Evolutionary conservation across 2,329 filamentous ascomycete species (phyloP), one percentile per base, ranked within the genome.

Genomic region (Arthrobotrys entomopaga): DNA sequence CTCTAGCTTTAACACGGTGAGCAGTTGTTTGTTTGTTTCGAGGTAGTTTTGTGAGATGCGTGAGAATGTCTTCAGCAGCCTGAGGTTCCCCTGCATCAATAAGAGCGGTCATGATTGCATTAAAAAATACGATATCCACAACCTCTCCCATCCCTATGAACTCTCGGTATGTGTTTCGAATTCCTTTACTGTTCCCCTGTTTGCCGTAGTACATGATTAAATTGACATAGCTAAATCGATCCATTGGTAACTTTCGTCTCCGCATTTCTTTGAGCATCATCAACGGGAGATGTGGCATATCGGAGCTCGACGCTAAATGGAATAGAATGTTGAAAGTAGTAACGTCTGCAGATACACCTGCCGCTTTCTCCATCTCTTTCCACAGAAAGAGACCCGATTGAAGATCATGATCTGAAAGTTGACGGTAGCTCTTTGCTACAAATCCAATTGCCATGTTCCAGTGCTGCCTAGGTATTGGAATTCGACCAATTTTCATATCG

Each of bases 271-370:
- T 85, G 78, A 93, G 88, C 10, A 98, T 87, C 83, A 92, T 91
- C 78, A 97, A 91, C 2, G 93, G 93, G 20, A 98, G 86, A 0
- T 85, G 84, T 77, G 91, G 96, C 79, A 96, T 95, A 43, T 91
- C 91, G 0, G 92, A 88, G 81, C 95, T 96, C 77, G 92, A 87
- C 0, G 95, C 92, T 10, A 92, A 87, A 79, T 97, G 91, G 78
- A 97, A 97, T 11, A 99, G 85, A 53, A 97, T 90, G 80, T 95
- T 97, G 82, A 99, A 96, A 0, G 94, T 96, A n/a, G 93, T 89
- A 56, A 88, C 85, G 77, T 90, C 91, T 40, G 87, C 89, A 77
- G 83, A 82, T 13, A 92, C 81, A 0, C 87, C 86, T 1, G 89
- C 88, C 3, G 87, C 83, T 53, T 87, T 85, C 81, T 99, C 95